A percentile compares a stretch with the other conserved stretches of the same genome.
Evolutionary conservation across 2,329 filamentous ascomycete genomes (phyloP).

Genomic region (Teratosphaeriaceae sp.): DNA sequence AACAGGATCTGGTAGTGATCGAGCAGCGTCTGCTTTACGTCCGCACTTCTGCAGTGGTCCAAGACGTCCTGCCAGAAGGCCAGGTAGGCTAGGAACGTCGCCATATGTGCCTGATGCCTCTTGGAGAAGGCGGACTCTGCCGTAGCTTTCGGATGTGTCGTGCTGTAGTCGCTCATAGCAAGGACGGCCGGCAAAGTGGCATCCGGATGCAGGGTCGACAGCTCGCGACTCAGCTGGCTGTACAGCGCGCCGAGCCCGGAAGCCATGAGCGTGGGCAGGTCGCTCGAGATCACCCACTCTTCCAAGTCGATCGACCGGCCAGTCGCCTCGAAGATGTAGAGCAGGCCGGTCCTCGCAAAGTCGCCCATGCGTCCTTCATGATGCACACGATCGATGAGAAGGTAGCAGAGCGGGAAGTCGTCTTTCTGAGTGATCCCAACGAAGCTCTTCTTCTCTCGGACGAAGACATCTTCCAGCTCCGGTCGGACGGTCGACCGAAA

Average conservation of each 20-base stretch:
- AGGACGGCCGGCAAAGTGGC: constrained; percentile 76
- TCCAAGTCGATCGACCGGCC: constrained; percentile 76
- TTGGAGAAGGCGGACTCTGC: constrained; percentile 67
- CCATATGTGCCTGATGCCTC: constrained; percentile 77
- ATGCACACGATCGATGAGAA: constrained; percentile 94
- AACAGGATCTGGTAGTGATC: constrained; percentile 98
- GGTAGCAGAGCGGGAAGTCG: constrained; percentile 93
- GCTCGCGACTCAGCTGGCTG: constrained; percentile 65
- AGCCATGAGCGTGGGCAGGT: constrained; percentile 94
- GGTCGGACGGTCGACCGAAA: constrained; percentile 54
- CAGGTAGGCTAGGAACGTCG: constrained; percentile 90
- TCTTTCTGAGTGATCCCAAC: constrained; percentile 78
- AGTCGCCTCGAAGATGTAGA: constrained; percentile 94
- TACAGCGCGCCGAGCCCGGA: constrained; percentile 80
- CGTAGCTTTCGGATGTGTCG: constrained; percentile 61
- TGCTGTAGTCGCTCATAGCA: constrained; percentile 80
- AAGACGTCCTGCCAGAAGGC: constrained; percentile 98
- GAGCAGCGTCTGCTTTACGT: constrained; percentile 86
- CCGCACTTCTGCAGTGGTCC: constrained; percentile 85
- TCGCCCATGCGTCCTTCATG: constrained; percentile 91
- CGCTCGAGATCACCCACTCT: constrained; percentile 95
- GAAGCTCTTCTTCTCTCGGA: constrained; percentile 59
- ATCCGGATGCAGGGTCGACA: constrained; percentile 70
- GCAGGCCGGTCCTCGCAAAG: constrained; percentile 85
- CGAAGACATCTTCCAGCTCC: constrained; percentile 30